Base-by-base conservation (phyloP, 1,139 yeast species). In the Diutina ranongensis region DNA sequence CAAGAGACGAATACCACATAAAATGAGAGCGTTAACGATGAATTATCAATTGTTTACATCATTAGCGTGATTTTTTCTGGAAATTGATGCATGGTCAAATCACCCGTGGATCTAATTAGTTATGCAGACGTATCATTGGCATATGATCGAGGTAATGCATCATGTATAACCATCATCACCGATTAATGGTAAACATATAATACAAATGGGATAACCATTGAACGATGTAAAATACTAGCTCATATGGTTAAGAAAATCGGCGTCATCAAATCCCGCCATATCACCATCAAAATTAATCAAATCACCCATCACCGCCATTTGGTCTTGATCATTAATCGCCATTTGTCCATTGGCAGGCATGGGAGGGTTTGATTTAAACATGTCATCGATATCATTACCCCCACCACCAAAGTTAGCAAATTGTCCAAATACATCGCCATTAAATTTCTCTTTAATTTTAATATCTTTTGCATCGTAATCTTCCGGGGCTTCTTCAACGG, bases 251-350 rank as follows among this genome's bases (percentile, higher is more conserved):
- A 38, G 16, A 25, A 38, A 38, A n/a, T 38, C 42, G 32, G 32
- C 42, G 19, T 38, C 42, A 20, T 38, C 42, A 25, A 38, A 38
- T 21, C 31, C 42, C 2, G 21, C 42, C 19, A 38, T 38, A 16
- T 38, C 42, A 16, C 42, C 42, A 13, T 38, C 42, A 25, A 38
- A 38, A 15, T 38, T 38, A 25, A 38, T 38, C 18, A 38, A 25
- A 25, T 38, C 42, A 7, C 42, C 42, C 42, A 38, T 38, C 40
- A 35, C 28, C 16, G 27, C 40, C 28, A 20, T 21, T n/a, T 35
- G 40, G 28, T 35, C 40, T 8, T 12, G n/a, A 8, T 15, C 28
- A 12, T 35, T 12, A 13, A 13, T 20, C 40, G 21, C 10, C 38
- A 19, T 16, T 10, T 18, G 20, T 8, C 25, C 25, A 21, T 18